Evolutionary conservation across 2,329 filamentous ascomycete species (phyloP).

Genomic region (Aspergillus sp.): DNA sequence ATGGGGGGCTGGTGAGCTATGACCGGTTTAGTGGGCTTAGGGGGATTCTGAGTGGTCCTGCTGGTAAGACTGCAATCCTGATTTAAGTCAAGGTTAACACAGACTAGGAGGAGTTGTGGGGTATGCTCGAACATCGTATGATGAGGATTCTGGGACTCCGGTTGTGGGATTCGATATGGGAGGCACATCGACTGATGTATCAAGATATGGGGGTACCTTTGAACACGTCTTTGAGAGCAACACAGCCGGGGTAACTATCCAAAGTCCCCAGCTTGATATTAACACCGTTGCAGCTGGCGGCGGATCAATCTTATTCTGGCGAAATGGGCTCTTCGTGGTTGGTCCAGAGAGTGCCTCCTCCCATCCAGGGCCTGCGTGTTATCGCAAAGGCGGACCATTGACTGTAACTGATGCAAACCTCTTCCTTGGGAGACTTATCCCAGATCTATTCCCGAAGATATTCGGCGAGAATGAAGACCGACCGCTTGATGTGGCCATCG

Average conservation of each 20-base stretch:
- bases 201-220: slow-evolving; percentile 80
- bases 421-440: slow-evolving; percentile 79
- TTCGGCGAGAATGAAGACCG: slow-evolving; percentile 89
- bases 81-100: neutral
- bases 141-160: slow-evolving; percentile 74
- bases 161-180: slow-evolving; percentile 98
- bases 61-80: slow-evolving; percentile 33
- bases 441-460: slow-evolving; percentile 94
- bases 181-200: slow-evolving; percentile 86
- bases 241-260: slow-evolving; percentile 86
- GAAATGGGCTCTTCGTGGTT: slow-evolving; percentile 86
- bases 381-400: slow-evolving; percentile 87
- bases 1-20: slow-evolving; percentile 64
- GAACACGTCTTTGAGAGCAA: slow-evolving; percentile 95
- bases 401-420: slow-evolving; percentile 93
- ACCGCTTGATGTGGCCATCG: slow-evolving; percentile 73
- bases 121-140: slow-evolving; percentile 88
- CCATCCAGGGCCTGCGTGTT: slow-evolving; percentile 88
- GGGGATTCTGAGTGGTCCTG: slow-evolving; percentile 85
- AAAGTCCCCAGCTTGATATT: slow-evolving; percentile 89
- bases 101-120: slow-evolving; percentile 78
- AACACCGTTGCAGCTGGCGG: slow-evolving; percentile 93
- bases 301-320: slow-evolving; percentile 69
- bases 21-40: slow-evolving; percentile 75
- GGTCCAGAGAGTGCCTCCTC: slow-evolving; percentile 89